These are phyloP conservation scores for Hippophae rhamnoides DNA, from an alignment of 306 rosid genomes.

Conservation along the genomic window DNA sequence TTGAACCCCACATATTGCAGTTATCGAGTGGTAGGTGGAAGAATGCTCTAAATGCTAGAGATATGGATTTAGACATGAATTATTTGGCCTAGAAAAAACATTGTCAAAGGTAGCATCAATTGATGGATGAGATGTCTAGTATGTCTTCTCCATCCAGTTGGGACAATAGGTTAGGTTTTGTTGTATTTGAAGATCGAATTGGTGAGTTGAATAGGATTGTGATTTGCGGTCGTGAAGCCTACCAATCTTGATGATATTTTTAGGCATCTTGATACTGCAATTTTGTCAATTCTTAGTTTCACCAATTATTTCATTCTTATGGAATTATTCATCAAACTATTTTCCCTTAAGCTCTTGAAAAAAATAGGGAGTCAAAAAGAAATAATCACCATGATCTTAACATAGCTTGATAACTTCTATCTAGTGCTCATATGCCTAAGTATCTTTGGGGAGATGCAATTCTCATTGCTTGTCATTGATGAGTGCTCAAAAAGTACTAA, in stretches of 20 bases:
- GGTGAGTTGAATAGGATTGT: slow-evolving; percentile 41
- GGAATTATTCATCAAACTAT: too few relatives aligned
- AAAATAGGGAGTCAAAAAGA: too few relatives aligned
- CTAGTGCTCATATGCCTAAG: too few relatives aligned
- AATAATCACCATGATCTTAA: too few relatives aligned
- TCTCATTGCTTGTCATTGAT: too few relatives aligned
- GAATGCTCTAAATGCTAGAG: slow-evolving; percentile 41
- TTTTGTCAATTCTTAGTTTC: slow-evolving; percentile 51
- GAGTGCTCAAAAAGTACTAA: too few relatives aligned
- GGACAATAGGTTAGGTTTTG: too few relatives aligned
- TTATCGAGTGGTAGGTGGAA: slow-evolving; percentile 51
- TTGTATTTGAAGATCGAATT: slow-evolving; percentile 23
- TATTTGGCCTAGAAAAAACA: slow-evolving; percentile 29
- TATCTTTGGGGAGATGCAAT: too few relatives aligned
- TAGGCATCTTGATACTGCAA: slow-evolving; percentile 38
- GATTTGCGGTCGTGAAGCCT: slow-evolving; percentile 18
- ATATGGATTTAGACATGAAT: slow-evolving; percentile 30
- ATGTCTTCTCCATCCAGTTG: neutral
- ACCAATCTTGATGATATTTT: slow-evolving; percentile 54
- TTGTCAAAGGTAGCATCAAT: slow-evolving; percentile 35
- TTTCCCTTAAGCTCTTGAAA: too few relatives aligned
- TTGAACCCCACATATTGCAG: slow-evolving; percentile 49
- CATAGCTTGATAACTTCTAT: too few relatives aligned
- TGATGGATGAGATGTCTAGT: slow-evolving; percentile 44
- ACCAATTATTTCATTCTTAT: neutral